Conservation (phyloP, 169 alveolate species). For the Eimeria falciformis region DNA sequence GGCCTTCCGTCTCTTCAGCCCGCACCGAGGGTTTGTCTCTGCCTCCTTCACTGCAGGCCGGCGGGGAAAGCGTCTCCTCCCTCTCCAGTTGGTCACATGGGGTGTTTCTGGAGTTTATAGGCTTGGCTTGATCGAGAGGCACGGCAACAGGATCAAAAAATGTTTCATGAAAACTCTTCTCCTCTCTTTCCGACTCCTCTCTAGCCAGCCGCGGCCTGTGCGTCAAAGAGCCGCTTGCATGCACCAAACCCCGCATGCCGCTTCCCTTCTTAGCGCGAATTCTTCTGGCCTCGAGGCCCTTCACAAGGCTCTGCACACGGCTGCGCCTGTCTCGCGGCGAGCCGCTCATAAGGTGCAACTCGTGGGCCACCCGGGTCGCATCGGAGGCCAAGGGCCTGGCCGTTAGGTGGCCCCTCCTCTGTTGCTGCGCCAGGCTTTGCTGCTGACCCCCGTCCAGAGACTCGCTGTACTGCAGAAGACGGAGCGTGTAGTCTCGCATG, state of each 20-base stretch:
- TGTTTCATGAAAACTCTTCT: too few species aligned
- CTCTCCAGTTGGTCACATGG: too few species aligned
- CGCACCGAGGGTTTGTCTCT: too few species aligned
- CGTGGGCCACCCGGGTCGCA: neutral
- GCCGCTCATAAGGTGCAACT: neutral
- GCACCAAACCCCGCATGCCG: neutral
- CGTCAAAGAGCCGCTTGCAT: too few species aligned
- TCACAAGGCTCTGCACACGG: slow-evolving; percentile 48
- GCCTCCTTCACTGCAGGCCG: too few species aligned
- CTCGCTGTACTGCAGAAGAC: slow-evolving; percentile 48
- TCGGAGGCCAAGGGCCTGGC: slow-evolving; percentile 4
- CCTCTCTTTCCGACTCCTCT: too few species aligned
- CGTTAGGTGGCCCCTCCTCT: slow-evolving; percentile 46
- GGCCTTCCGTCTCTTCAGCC: neutral
- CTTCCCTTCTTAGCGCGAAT: slow-evolving; percentile 27
- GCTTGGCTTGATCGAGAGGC: too few species aligned
- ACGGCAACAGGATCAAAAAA: too few species aligned
- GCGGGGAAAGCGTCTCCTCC: too few species aligned
- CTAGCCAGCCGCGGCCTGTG: too few species aligned
- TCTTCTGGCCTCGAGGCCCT: slow-evolving; percentile 38
- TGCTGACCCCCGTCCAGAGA: slow-evolving; percentile 12
- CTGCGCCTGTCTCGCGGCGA: slow-evolving; percentile 47
- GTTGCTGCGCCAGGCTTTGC: neutral
- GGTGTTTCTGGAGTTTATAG: too few species aligned
- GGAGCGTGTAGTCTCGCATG: neutral